phyloP scores from a whole-genome alignment of 306 rosid genomes.

The Myrica gale region DNA sequence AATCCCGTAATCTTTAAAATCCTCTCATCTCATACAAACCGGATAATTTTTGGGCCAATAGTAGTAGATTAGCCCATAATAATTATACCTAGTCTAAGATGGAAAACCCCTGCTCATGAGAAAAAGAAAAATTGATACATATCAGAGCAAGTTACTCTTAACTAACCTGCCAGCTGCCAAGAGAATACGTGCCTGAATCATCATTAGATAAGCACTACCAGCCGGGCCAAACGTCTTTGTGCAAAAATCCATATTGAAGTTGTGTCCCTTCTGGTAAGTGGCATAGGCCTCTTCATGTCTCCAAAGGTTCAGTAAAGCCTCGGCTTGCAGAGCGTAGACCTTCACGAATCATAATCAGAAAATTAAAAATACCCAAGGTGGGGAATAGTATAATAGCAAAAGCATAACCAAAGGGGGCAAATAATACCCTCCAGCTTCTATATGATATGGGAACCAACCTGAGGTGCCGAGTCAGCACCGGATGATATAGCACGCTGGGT shows the following conservation, averaged over 20 bases:
- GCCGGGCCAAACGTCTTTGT: slow-evolving; percentile 56
- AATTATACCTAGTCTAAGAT: no score
- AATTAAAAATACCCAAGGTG: background rate
- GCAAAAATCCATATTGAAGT: slow-evolving; percentile 47
- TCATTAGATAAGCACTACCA: slow-evolving; percentile 48
- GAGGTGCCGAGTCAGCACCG: slow-evolving; percentile 76
- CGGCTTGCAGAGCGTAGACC: slow-evolving; percentile 82
- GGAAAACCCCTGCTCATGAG: background rate
- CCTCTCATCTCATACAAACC: no score
- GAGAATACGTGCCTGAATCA: slow-evolving; percentile 65
- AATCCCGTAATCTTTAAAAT: no score
- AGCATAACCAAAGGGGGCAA: background rate
- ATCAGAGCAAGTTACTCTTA: slow-evolving; percentile 15
- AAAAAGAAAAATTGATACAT: background rate
- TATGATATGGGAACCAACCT: slow-evolving; percentile 41
- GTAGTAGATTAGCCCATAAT: no score
- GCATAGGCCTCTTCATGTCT: slow-evolving; percentile 76
- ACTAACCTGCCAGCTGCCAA: slow-evolving; percentile 85
- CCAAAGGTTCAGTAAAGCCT: slow-evolving; percentile 69
- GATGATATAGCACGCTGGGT: slow-evolving; percentile 63
- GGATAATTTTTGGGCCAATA: no score
- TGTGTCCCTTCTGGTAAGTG: slow-evolving; percentile 56
- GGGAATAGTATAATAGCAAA: background rate
- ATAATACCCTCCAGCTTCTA: background rate
- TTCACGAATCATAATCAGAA: slow-evolving; percentile 13